Percentiles rank a stretch among this genome's conserved stretches.
phyloP scores from a whole-genome alignment of 306 rosid genomes.

The Clitoria ternatea region DNA sequence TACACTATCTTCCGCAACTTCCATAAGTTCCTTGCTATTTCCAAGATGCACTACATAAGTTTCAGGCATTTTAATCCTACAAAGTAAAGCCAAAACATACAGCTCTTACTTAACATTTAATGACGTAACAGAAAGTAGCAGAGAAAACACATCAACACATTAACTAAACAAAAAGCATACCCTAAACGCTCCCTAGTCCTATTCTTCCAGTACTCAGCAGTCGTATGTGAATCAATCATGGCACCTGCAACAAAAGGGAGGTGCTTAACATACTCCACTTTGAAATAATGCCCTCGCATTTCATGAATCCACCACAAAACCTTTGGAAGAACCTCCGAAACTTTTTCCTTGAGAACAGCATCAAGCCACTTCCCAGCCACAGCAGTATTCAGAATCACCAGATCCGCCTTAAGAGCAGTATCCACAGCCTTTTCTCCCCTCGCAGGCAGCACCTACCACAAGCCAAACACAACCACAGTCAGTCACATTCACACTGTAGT shows the following conservation, averaged over 20 bases:
- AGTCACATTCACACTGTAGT: not conserved
- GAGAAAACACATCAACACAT: not conserved
- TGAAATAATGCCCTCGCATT: constrained; percentile 96
- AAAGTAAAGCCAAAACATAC: not conserved
- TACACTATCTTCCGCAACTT: constrained; percentile 77
- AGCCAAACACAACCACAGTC: not conserved
- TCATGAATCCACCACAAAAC: constrained; percentile 99
- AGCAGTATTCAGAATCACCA: constrained; percentile 89
- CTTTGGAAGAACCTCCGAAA: constrained; percentile 79
- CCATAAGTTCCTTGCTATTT: constrained; percentile 93
- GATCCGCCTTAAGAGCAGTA: constrained; percentile 72
- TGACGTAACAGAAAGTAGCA: not conserved
- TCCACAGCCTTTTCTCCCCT: constrained; percentile 67
- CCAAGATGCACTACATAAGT: constrained; percentile 92
- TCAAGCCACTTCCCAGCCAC: constrained; percentile 98
- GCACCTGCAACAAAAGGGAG: constrained; percentile 98
- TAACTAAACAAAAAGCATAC: constrained; percentile 24
- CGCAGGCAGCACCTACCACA: constrained; percentile 62
- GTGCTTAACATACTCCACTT: constrained; percentile 89
- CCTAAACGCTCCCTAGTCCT: constrained; percentile 77
- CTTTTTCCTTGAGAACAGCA: constrained; percentile 72
- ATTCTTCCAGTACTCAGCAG: constrained; percentile 85
- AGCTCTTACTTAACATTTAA: too few species aligned
- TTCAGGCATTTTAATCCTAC: constrained; percentile 81
- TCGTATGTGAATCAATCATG: constrained; percentile 88